Evolutionary conservation across 306 rosid species (phyloP), one percentile per base, ranked within the genome.

Genomic region (Nissolia schottii): DNA sequence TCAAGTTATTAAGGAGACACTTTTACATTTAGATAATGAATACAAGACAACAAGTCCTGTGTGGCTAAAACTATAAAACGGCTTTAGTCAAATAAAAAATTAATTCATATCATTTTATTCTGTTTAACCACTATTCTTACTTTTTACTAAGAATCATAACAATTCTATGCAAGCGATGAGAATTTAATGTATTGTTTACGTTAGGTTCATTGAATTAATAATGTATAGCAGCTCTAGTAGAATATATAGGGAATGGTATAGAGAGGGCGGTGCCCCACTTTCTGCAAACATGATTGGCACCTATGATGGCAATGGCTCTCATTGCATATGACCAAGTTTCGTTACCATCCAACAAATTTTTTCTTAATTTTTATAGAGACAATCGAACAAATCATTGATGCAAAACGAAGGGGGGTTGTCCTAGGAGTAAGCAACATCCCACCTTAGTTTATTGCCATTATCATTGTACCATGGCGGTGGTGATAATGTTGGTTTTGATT

Each of bases 241-340:
- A 29, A 58, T 29, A 1, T 41, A 14, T 0, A 18, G 7, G 12
- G 51, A 37, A 54, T 11, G 65, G 59, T 57, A 16, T n/a, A n/a
- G n/a, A n/a, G 11, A 48, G 19, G 71, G 55, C 63, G 55, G 78
- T 73, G 71, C 71, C 24, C 71, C 71, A 9, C 54, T 73, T 61
- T 61, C 20, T 7, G 18, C 29, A 48, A 46, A 61, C 70, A 73
- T 61, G 28, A 64, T 19, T 64, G 79, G 57, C 18, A n/a, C 41
- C 19, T 11, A 2, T 18, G 2, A 19, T 15, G 56, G 43, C 15
- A 4, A 37, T 48, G 58, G 14, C 50, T 7, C 8, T 34, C 60
- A 23, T 45, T 71, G 35, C n/a, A n/a, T 22, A 11, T 2, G 29
- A 24, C 40, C 58, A 56, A 13, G 14, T 28, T 74, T 3, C 15